Conservation (phyloP, 140 eudicot genomes). For the Cichorium intybus region DNA sequence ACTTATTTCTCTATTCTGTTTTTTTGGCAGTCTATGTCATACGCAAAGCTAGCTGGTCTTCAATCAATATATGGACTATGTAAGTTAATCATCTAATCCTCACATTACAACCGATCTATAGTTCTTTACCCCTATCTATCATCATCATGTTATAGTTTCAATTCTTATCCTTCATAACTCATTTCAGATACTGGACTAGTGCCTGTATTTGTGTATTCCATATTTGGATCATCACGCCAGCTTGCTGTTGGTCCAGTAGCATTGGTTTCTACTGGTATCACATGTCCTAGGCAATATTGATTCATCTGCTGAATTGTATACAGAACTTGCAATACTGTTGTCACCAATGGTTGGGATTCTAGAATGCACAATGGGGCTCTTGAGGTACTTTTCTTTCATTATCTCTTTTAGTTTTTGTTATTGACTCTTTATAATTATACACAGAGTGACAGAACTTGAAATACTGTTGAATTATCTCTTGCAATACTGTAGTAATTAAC, state of each 20-base stretch:
- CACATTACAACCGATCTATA: neutral
- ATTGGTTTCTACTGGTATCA: conserved; percentile 78
- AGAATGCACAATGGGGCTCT: conserved; percentile 77
- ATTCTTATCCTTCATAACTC: conserved; percentile 10
- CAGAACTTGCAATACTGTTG: conserved; percentile 79
- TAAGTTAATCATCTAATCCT: conserved; percentile 45
- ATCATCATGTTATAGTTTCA: neutral
- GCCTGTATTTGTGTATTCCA: conserved; percentile 76
- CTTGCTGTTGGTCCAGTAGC: conserved; percentile 97
- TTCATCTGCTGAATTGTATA: conserved; percentile 65
- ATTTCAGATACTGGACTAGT: conserved; percentile 77
- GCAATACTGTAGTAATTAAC: neutral
- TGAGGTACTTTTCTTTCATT: conserved; percentile 45
- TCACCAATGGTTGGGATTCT: conserved; percentile 79
- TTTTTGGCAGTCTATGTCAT: conserved; percentile 79
- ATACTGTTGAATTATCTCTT: no score
- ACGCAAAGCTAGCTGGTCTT: conserved; percentile 96
- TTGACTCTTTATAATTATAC: no score
- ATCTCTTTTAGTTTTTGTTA: neutral
- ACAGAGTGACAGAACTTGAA: no score
- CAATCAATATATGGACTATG: conserved; percentile 93
- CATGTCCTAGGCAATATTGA: conserved; percentile 67
- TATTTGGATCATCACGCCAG: conserved; percentile 95
- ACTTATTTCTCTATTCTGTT: neutral
- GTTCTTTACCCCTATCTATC: neutral